Evolutionary conservation across 1,284 basidiomycete genomes (phyloP).

Genomic region (Ganoderma meredithae): DNA sequence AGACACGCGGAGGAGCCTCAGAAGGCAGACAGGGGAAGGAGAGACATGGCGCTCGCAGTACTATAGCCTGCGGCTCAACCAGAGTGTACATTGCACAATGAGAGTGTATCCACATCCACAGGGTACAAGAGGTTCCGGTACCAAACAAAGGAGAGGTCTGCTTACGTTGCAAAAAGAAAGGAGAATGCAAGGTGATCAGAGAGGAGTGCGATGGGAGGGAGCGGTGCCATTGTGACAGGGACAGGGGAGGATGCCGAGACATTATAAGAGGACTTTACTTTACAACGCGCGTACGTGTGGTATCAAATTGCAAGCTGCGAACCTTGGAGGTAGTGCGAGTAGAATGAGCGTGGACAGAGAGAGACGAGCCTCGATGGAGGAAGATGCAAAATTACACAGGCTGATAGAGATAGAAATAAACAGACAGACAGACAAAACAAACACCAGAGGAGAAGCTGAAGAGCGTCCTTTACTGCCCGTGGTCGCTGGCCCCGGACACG

Average conservation of each 20-base stretch:
- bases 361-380: neutral
- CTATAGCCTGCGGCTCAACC: slow-evolving; percentile 18
- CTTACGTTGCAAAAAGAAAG: neutral
- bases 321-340: slow-evolving; percentile 10
- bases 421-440: neutral
- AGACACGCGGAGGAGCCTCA: neutral
- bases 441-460: neutral
- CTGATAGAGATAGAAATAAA: slow-evolving; percentile 25
- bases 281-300: slow-evolving; percentile 17
- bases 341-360: slow-evolving; percentile 20
- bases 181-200: neutral
- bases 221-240: neutral
- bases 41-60: slow-evolving; percentile 21
- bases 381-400: slow-evolving; percentile 18
- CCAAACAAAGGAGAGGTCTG: neutral
- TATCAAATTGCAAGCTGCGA: slow-evolving; percentile 14
- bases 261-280: slow-evolving; percentile 17
- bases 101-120: slow-evolving; percentile 9
- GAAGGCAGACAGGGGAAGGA: neutral
- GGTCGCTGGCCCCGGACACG: slow-evolving; percentile 22
- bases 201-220: slow-evolving; percentile 4
- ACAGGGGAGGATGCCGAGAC: slow-evolving; percentile 12
- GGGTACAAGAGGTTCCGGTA: neutral
- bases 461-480: slow-evolving; percentile 23
- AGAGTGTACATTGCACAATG: slow-evolving; percentile 13